Percentiles rank a stretch among this genome's conserved stretches.
phyloP scores from a whole-genome alignment of 495 filamentous ascomycete genomes.

The Penicillium roqueforti region DNA sequence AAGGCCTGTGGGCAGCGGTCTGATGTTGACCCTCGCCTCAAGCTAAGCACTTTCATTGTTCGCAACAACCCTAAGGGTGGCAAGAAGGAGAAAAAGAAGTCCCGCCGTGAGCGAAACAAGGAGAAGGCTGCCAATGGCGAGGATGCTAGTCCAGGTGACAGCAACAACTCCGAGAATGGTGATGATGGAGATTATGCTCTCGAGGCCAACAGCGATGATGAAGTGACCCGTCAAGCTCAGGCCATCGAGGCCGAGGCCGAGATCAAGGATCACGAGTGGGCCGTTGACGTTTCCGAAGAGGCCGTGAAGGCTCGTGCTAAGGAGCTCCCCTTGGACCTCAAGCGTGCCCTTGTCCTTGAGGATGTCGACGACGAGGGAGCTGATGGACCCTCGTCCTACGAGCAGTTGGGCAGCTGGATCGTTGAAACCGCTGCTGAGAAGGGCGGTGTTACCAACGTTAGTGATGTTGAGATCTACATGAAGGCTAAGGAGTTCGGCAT shows the following conservation, averaged over 20 bases:
- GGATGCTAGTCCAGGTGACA: constrained; percentile 66
- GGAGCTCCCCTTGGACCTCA: constrained; percentile 85
- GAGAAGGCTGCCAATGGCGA: constrained; percentile 64
- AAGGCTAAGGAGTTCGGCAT: constrained; percentile 95
- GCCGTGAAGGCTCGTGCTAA: constrained; percentile 91
- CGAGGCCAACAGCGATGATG: constrained; percentile 85
- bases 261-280: constrained; percentile 84
- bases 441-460: constrained; percentile 68
- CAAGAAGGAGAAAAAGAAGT: constrained; percentile 92
- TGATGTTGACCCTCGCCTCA: constrained; percentile 86
- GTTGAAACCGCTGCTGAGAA: constrained; percentile 64
- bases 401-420: constrained; percentile 92
- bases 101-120: constrained; percentile 71
- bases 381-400: constrained; percentile 79
- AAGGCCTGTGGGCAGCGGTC: constrained; percentile 95
- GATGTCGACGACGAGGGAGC: constrained; percentile 82
- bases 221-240: constrained; percentile 81
- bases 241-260: constrained; percentile 61
- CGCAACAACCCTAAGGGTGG: constrained; percentile 93
- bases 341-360: constrained; percentile 79
- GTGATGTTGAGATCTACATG: constrained; percentile 85
- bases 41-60: constrained; percentile 95
- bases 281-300: constrained; percentile 89
- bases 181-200: constrained; percentile 63
- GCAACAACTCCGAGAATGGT: constrained; percentile 64